Percentiles rank a stretch among this genome's conserved stretches.
Evolutionary conservation across 495 filamentous ascomycete species (phyloP).

Genomic region (Aspergillus affinis): DNA sequence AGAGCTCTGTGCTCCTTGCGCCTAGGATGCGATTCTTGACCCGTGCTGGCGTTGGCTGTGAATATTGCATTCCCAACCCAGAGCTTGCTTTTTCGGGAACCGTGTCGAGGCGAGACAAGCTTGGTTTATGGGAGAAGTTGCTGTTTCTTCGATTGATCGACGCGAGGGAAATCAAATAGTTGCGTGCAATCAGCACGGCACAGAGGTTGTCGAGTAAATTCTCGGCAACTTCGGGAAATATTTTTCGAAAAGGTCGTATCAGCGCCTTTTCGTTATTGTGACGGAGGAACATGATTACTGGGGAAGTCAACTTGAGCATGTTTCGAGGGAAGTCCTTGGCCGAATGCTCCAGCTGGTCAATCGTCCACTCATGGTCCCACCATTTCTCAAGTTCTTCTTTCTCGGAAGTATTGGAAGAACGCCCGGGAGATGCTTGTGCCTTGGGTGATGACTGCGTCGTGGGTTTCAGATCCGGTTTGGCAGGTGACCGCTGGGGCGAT

Average conservation of each 20-base stretch:
- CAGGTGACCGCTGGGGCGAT: conserved; percentile 7
- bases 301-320: conserved; percentile 47
- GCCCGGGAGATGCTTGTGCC: conserved; percentile 24
- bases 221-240: conserved; percentile 57
- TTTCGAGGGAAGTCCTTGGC: conserved; percentile 43
- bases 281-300: conserved; percentile 44
- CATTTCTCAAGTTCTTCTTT: conserved; percentile 36
- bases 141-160: conserved; percentile 26
- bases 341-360: conserved; percentile 45
- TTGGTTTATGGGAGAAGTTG: conserved; percentile 20
- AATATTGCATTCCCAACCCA: conserved; percentile 35
- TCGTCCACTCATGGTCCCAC: conserved; percentile 48
- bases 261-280: conserved; percentile 39
- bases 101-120: conserved; percentile 31
- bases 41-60: conserved; percentile 27
- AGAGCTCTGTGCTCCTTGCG: conserved; percentile 34
- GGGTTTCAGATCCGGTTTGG: conserved; percentile 16
- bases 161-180: conserved; percentile 52
- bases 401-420: conserved; percentile 28
- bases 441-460: conserved; percentile 17
- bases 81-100: conserved; percentile 40
- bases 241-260: conserved; percentile 50
- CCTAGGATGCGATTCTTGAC: conserved; percentile 34
- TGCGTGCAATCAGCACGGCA: conserved; percentile 61
- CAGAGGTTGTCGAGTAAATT: conserved; percentile 62